Percentiles rank a stretch among this genome's conserved stretches.
These are phyloP conservation scores for Leccinum disarticulatum DNA, from an alignment of 768 basidiomycete genomes.

Conservation along the genomic window DNA sequence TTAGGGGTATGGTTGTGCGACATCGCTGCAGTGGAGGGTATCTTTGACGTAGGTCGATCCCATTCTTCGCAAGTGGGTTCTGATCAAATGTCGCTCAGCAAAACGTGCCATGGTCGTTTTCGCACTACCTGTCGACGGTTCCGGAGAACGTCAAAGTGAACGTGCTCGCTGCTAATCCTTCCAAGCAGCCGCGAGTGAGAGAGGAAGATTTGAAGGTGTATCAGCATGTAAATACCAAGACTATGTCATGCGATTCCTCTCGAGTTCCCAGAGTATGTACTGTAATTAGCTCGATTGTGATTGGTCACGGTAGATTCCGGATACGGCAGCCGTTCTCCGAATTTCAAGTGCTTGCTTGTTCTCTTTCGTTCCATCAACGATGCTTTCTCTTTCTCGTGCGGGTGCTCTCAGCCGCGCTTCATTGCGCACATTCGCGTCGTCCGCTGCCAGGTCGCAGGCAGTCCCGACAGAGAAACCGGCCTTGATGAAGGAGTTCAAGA, in stretches of 20 bases:
- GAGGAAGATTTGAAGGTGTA: constrained; percentile 7
- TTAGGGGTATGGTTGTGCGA: constrained; percentile 8
- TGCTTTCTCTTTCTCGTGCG: constrained; percentile 15
- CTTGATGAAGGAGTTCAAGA: constrained; percentile 92
- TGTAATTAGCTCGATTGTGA: constrained; percentile 7
- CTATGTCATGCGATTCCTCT: constrained; percentile 13
- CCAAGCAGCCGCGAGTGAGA: background rate
- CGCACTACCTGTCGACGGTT: background rate
- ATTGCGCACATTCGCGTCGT: constrained; percentile 35
- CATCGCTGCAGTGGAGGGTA: constrained; percentile 3
- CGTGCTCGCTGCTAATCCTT: constrained; percentile 17
- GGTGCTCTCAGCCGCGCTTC: constrained; percentile 10
- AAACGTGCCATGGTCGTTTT: constrained; percentile 26
- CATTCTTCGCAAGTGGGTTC: background rate
- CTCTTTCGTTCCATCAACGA: background rate
- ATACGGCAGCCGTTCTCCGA: constrained; percentile 5
- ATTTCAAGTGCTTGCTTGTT: constrained; percentile 15
- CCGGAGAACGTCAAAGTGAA: constrained; percentile 14
- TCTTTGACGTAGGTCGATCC: constrained; percentile 11
- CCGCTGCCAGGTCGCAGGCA: constrained; percentile 29
- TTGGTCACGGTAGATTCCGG: constrained; percentile 26
- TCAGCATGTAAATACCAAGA: constrained; percentile 2
- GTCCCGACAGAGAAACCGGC: constrained; percentile 66
- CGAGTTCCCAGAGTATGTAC: constrained; percentile 10
- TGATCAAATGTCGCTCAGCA: constrained; percentile 11